phyloP scores from a whole-genome alignment of 108 stramenopile species.

The Nitzschia inconspicua region DNA sequence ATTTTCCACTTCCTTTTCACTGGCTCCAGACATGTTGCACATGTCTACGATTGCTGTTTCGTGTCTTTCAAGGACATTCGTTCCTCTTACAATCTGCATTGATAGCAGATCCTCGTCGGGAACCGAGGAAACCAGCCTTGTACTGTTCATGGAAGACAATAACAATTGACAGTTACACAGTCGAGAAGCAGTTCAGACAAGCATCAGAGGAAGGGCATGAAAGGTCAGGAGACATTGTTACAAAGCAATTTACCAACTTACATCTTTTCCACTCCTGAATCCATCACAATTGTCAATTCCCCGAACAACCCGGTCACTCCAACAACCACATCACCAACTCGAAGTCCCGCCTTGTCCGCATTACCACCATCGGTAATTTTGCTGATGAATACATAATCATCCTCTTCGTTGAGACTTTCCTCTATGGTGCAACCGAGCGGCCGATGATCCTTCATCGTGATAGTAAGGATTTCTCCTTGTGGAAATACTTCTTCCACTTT shows the following conservation, averaged over 20 bases:
- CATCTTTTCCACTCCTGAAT: conserved; percentile 49
- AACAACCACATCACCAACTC: conserved; percentile 76
- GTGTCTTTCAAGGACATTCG: conserved; percentile 60
- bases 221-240: background rate
- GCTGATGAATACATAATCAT: conserved; percentile 70
- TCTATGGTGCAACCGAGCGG: conserved; percentile 79
- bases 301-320: conserved; percentile 60
- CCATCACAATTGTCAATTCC: conserved; percentile 35
- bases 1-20: conserved; percentile 35
- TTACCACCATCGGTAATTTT: conserved; percentile 55
- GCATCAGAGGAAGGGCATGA: too few relatives aligned
- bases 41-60: conserved; percentile 66
- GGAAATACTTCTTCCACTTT: conserved; percentile 11
- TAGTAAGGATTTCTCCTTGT: conserved; percentile 28
- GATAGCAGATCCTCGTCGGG: conserved; percentile 39
- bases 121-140: conserved; percentile 39
- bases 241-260: conserved; percentile 22
- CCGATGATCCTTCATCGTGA: conserved; percentile 44
- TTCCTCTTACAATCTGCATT: conserved; percentile 46
- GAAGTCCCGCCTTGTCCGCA: conserved; percentile 55
- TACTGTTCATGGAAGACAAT: conserved; percentile 27
- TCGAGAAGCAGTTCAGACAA: background rate
- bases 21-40: conserved; percentile 34
- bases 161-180: background rate
- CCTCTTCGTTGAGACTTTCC: conserved; percentile 58